Base-by-base conservation (phyloP, 805 yeast species). In the Candida rishiriensis region DNA sequence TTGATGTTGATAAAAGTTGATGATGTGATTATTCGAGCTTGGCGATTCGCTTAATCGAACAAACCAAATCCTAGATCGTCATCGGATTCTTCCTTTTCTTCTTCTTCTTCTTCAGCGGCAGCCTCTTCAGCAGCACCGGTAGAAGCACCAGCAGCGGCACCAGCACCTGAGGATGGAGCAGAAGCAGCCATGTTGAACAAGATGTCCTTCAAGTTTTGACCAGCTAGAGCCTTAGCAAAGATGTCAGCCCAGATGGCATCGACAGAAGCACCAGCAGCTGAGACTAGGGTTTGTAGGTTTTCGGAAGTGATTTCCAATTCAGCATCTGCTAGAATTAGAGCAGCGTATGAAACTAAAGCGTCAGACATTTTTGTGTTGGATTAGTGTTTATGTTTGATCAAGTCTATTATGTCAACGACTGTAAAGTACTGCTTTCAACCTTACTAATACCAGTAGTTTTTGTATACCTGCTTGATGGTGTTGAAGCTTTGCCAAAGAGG, bases 291-390 rank as follows among this genome's bases (percentile, higher is more conserved):
- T 65, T 80, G 71, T 62, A 88, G 76, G 79, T 87, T 88, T 71
- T 85, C 91, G 60, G 93, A 66, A 46, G 68, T 48, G 82, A 93
- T 81, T 74, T 90, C 97, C 68, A 88, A 76, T 67, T 88, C 97
- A 66, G 97, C 88, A 70, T 91, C 99, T 60, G 97, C 96, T 74
- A 91, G 81, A 78, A 91, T 89, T 74, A 91, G 83, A 69, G 98
- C 96, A 72, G 99, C 98, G 86, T 88, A 89, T 63, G 97, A 86
- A 69, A 88, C 88, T 69, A 91, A 83, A 67, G 95, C 81, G 81
- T 89, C 96, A 72, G 95, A 85, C 96, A 88, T 88, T 71, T n/a
- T 61, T 71, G 41, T 37, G 30, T 47, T 29, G 40, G 15, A 39
- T 33, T 38, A 21, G 38, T 44, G 29, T 21, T 18, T 16, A 7